Evolutionary conservation across 441 rosid genomes (phyloP), one percentile per base, ranked within the genome.

Genomic region (Erodium moschatum): DNA sequence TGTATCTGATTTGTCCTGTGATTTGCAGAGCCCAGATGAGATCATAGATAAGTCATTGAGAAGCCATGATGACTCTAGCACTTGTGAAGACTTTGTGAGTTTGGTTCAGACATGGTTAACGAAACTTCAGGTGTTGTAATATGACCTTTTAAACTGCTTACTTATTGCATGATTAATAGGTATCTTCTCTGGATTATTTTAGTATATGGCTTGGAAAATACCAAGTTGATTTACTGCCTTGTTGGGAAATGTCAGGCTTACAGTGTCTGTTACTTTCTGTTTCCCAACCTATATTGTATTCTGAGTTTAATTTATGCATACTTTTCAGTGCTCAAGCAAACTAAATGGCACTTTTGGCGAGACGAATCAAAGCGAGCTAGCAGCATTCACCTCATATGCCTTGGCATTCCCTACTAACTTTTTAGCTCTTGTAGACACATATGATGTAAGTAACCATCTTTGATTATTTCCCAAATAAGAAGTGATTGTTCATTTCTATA

Each of bases 311-410:
- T 62, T 48, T 71, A n/a, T 71, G 67, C 72, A 33, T 80, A 31
- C 44, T 73, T 72, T 71, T 77, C 82, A 92, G 97, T 68, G 87
- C 82, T 87, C 86, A 46, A 80, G 81, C 50, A 72, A 88, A 44
- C 74, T 86, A 10, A 38, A 72, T 60, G 85, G 85, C 54, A 67
- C 69, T 70, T 92, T 88, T 69, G 89, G 90, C 38, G 96, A 90
- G 85, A 92, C 97, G 66, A 92, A 92, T 79, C 87, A 87, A 76
- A 90, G 98, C 38, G 98, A 92, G 81, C 87, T 92, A 31, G 90
- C 98, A 61, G 97, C 98, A 56, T 92, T 92, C 78, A 85, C 83
- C 24, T 87, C 96, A 21, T 92, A 92, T 73, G 98, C 98, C 68
- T 71, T 90, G 83, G 97, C 98, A 7, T 92, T 92, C 77, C 98